Conservation (phyloP, 108 stramenopile species). For the Skeletonema marinoi region DNA sequence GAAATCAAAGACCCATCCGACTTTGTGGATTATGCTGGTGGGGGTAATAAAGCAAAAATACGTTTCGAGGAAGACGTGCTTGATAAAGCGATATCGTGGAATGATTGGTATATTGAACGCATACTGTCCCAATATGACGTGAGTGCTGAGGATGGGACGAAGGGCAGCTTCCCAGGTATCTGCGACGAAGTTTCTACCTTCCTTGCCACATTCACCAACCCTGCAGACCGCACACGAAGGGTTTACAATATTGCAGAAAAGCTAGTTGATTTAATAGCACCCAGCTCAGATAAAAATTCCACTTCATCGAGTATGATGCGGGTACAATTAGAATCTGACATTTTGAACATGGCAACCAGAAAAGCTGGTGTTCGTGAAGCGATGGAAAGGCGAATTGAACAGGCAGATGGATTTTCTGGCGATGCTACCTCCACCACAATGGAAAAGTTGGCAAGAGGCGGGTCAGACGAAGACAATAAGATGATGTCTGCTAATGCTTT, state of each 20-base stretch:
- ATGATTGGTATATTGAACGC: constrained; percentile 66
- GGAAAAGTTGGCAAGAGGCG: constrained; percentile 17
- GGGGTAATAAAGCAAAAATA: constrained; percentile 26
- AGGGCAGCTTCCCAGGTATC: constrained; percentile 46
- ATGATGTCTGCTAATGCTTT: constrained; percentile 24
- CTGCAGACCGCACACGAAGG: constrained; percentile 61
- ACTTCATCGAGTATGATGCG: constrained; percentile 38
- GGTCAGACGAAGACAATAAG: constrained; percentile 23
- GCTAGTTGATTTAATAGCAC: constrained; percentile 44
- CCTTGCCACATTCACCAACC: constrained; percentile 50
- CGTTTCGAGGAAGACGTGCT: constrained; percentile 53
- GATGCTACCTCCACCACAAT: constrained; percentile 13
- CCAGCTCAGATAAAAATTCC: constrained; percentile 13
- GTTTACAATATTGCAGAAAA: constrained; percentile 47
- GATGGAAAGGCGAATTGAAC: constrained; percentile 33
- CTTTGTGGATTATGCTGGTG: constrained; percentile 56
- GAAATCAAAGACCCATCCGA: constrained; percentile 86
- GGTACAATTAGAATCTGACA: constrained; percentile 63
- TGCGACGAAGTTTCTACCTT: constrained; percentile 72
- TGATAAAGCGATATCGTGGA: constrained; percentile 62
- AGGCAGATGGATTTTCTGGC: constrained; percentile 34
- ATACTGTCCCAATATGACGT: constrained; percentile 53
- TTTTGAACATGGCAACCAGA: constrained; percentile 54
- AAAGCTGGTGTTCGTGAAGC: constrained; percentile 55
- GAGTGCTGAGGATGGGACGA: constrained; percentile 18